These are phyloP conservation scores for Epicoccum sorghinum DNA, from an alignment of 2,329 filamentous ascomycete genomes.

Conservation along the genomic window DNA sequence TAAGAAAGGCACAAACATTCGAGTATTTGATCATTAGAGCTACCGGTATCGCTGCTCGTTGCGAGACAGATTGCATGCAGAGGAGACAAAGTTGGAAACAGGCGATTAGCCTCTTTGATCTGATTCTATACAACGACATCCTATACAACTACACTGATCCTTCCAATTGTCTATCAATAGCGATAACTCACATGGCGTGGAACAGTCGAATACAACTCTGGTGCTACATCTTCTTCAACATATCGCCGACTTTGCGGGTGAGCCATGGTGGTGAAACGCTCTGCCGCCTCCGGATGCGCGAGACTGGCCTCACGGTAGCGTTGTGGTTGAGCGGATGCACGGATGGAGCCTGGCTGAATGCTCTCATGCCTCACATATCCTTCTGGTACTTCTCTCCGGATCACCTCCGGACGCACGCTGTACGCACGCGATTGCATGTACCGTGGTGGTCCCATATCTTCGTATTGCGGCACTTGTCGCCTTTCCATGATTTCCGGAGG, in stretches of 20 bases:
- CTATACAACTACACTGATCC: background rate
- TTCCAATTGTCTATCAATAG: constrained; percentile 30
- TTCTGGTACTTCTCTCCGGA: constrained; percentile 42
- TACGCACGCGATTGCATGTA: constrained; percentile 43
- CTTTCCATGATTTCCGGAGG: constrained; percentile 33
- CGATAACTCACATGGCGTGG: constrained; percentile 45
- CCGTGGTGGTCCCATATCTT: constrained; percentile 47
- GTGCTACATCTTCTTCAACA: constrained; percentile 48
- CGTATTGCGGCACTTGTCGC: constrained; percentile 39
- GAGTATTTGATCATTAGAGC: too few species aligned
- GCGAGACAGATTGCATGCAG: too few species aligned
- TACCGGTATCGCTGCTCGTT: too few species aligned
- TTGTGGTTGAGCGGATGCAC: constrained; percentile 34
- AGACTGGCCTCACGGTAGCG: constrained; percentile 51
- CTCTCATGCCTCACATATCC: constrained; percentile 49
- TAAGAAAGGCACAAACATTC: too few species aligned
- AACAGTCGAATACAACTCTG: constrained; percentile 37
- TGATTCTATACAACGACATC: background rate
- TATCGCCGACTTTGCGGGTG: constrained; percentile 45
- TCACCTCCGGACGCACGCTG: constrained; percentile 48
- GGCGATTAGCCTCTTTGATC: too few species aligned
- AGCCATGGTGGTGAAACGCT: constrained; percentile 40
- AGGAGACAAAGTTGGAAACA: too few species aligned
- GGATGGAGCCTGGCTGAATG: constrained; percentile 48
- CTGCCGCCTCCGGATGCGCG: constrained; percentile 43